Base-by-base conservation (phyloP, 2,329 filamentous ascomycete genomes). In the Xylaria multiplex region DNA sequence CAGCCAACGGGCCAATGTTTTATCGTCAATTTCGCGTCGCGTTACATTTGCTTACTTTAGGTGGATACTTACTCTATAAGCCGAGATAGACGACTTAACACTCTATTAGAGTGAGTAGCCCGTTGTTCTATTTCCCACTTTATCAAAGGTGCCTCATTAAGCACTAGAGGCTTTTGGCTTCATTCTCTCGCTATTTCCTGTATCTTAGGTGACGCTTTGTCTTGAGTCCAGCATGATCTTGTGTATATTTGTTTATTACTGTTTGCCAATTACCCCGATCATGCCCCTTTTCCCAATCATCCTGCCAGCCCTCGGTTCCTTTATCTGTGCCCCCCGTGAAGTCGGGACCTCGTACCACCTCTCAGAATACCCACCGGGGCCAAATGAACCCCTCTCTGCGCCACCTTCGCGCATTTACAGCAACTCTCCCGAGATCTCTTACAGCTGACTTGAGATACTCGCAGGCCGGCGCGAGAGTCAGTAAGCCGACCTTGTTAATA, bases 401-500 rank as follows among this genome's bases (percentile, higher is more conserved):
- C 55, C 6, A 56, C 53, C 1, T 52, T 45, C 7, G 27, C 37
- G 32, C 9, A 67, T 6, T 22, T 46, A 59, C 2, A n/a, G 16
- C 24, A 13, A 48, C 37, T 27, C n/a, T 22, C 9, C 27, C 16
- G 1, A 61, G 24, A 43, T 66, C 67, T 35, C 50, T 16, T 0
- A 6, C n/a, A 2, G 52, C 35, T 24, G 37, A 46, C 45, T 48
- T 27, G 3, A 45, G 61, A 16, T 22, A 9, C 24, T 43, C 13
- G 7, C 45, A 48, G 0, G 42, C 32, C 8, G 59, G 54, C 30
- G 45, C 13, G 43, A 66, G 56, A 22, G 45, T 45, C 11, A 70
- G 50, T n/a, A 69, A 22, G 55, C 68, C 69, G 43, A 72, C 63
- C 55, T 64, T 66, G 32, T 37, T 64, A 6, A 71, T 16, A 37